Evolutionary conservation across 2,329 filamentous ascomycete genomes (phyloP), one percentile per base, ranked within the genome.

Genomic region (Phaeosphaeriaceae sp.): DNA sequence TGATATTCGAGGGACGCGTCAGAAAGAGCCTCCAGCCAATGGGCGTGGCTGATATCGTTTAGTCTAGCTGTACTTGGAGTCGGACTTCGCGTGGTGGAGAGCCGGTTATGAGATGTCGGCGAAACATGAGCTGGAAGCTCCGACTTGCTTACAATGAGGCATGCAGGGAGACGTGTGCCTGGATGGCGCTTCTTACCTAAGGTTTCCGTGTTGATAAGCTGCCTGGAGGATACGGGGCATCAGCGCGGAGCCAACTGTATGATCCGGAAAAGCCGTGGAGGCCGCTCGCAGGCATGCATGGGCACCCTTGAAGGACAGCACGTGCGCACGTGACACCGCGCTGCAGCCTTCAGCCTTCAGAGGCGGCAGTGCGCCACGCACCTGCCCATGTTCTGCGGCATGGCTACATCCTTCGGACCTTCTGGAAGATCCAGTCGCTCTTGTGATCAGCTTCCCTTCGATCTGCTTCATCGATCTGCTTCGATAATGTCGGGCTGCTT

Each of bases 61-160:
- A 19, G 51, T 54, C 56, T 63, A 61, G 21, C 58, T 40, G 25
- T 21, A n/a, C 25, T 51, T 61, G 49, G 46, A 57, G 19, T 56
- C 62, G 63, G 65, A 48, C 48, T 60, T 41, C 27, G 56, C 22
- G 55, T 61, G 72, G 73, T 61, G 72, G 73, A 75, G 73, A 76
- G 73, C 73, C 73, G 53, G 58, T 46, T 51, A 51, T 53, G 33
- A 57, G 46, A 66, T 60, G 60, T 73, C 72, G 72, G 71, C 59
- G 61, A 63, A 67, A 69, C 57, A 51, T 11, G 24, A 48, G 27
- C n/a, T n/a, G 46, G 24, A 64, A 68, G 48, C 58, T 31, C 70
- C 68, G 70, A 69, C 54, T 40, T 56, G 46, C 44, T 33, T 51
- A 54, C 19, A 46, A 40, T 54, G 61, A 62, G 44, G 42, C 11